Evolutionary conservation across 2,329 filamentous ascomycete genomes (phyloP).

Genomic region (Bipolaris sorokiniana): DNA sequence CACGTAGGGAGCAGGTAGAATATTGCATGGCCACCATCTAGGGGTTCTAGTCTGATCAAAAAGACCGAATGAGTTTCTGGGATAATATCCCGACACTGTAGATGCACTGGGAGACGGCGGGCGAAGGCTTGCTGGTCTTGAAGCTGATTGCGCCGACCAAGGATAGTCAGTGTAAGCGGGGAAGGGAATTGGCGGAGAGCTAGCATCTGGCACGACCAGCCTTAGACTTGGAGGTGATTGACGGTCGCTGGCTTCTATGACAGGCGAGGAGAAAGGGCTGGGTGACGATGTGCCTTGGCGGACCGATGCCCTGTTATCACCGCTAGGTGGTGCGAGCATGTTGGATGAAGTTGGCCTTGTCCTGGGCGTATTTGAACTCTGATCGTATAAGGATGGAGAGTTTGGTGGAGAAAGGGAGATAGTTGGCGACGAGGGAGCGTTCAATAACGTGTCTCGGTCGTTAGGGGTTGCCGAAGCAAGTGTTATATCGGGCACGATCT

Average conservation of each 20-base stretch:
- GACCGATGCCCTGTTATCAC: constrained; percentile 27
- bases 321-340: constrained; percentile 50
- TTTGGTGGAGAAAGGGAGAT: constrained; percentile 50
- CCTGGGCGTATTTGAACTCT: constrained; percentile 36
- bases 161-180: constrained; percentile 67
- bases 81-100: constrained; percentile 55
- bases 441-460: constrained; percentile 21
- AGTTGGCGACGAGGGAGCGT: constrained; percentile 45
- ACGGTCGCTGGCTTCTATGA: constrained; percentile 27
- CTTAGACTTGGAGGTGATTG: constrained; percentile 48
- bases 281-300: constrained; percentile 28
- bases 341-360: constrained; percentile 31
- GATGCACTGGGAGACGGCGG: constrained; percentile 60
- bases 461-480: constrained; percentile 45
- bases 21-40: constrained; percentile 80
- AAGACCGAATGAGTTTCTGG: constrained; percentile 53
- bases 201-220: constrained; percentile 51
- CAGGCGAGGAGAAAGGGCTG: constrained; percentile 39
- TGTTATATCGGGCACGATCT: constrained; percentile 42
- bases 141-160: constrained; percentile 50
- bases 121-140: constrained; percentile 62
- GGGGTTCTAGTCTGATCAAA: constrained; percentile 54
- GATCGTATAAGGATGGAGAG: constrained; percentile 37
- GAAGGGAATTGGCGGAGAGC: constrained; percentile 66
- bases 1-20: constrained; percentile 74